Base-by-base conservation (phyloP, 2,329 filamentous ascomycete species). In the Pseudocercospora cruenta region DNA sequence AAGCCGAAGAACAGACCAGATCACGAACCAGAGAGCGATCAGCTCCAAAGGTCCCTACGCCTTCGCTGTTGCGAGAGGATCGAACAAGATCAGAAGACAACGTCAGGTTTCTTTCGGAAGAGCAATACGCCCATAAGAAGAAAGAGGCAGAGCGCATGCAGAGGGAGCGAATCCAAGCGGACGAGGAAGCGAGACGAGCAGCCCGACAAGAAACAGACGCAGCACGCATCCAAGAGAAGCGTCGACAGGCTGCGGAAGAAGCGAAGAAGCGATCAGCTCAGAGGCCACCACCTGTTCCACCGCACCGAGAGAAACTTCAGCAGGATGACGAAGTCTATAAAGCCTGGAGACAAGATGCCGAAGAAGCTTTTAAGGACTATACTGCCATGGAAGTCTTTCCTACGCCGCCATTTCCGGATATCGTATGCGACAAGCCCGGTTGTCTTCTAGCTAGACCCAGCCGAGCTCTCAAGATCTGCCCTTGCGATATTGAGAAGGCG, bases 281-380 rank as follows among this genome's bases (percentile, higher is more conserved):
- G 16, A 21, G 9, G 9, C 6, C 24, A 49, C 36, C 16, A 31
- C 47, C 58, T 2, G 21, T 54, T 14, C 57, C 57, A 8, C 55
- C 57, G 10, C 36, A 60, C n/a, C 57, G 49, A 16, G 28, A 58
- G 4, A 51, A 36, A 16, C 47, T 49, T 28, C 36, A 33, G 8
- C 51, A 16, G 7, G 16, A 43, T 14, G 8, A 19, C 12, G 63
- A 58, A 9, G 51, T 39, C n/a, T 65, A 62, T 28, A 58, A 31
- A 24, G 55, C 57, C 47, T 67, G 65, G 65, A 19, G 63, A 49
- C 54, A 63, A 26, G 43, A 60, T 16, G 57, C 57, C 16, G 57
- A 63, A 47, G 33, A 49, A 22, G 60, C 60, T 4, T 67, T 67
- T 31, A 45, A 62, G 5, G 57, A 67, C 39, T 67, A 61, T 28